Percentiles rank a stretch among this genome's conserved stretches.
phyloP scores from a whole-genome alignment of 140 eudicot genomes.

The Ambrosia hybrid region DNA sequence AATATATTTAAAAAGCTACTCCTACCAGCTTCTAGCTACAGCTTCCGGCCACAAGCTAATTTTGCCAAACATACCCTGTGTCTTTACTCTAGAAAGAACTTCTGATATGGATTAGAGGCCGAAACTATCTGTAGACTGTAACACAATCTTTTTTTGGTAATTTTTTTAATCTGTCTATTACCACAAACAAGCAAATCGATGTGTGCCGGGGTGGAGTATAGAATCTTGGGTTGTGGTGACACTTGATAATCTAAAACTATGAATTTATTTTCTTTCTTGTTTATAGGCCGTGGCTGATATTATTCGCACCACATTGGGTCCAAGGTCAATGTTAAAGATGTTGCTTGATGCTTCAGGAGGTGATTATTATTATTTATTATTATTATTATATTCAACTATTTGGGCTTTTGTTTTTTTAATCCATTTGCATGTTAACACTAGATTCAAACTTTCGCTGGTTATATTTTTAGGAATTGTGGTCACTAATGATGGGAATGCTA shows the following conservation, averaged over 20 bases:
- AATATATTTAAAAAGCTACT: too few species aligned
- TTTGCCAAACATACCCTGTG: too few species aligned
- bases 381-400: not conserved
- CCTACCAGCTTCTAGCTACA: too few species aligned
- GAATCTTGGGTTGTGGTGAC: too few species aligned
- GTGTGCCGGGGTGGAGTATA: too few species aligned
- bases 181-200: too few species aligned
- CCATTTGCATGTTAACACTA: not conserved
- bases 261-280: not conserved
- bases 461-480: constrained; percentile 78
- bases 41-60: too few species aligned
- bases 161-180: too few species aligned
- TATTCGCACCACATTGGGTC: constrained; percentile 88
- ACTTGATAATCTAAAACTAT: not conserved
- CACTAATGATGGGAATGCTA: constrained; percentile 98
- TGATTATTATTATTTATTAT: not conserved
- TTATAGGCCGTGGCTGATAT: constrained; percentile 86
- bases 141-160: too few species aligned
- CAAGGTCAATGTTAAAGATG: constrained; percentile 92
- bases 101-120: too few species aligned
- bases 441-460: not conserved
- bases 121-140: too few species aligned
- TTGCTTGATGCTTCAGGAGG: constrained; percentile 92
- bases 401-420: not conserved
- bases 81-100: too few species aligned